A percentile compares a stretch with the other conserved stretches of the same genome.
Conservation (phyloP, 1,284 basidiomycete genomes). For the Sporisorium graminicola region DNA sequence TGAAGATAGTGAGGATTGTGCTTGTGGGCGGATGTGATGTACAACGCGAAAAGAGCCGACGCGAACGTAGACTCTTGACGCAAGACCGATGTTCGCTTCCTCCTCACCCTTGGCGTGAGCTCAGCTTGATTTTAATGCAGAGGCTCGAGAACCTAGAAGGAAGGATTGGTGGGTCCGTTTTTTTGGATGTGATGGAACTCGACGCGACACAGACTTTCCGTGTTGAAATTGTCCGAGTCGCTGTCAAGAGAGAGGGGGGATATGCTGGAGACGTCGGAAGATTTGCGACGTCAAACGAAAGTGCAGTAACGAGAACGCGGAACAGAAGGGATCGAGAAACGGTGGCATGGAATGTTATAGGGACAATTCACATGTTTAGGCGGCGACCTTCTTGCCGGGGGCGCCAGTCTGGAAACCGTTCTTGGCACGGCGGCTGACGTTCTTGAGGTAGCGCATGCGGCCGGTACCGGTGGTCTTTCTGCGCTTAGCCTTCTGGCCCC, state of each 20-base stretch:
- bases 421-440: slow-evolving; percentile 74
- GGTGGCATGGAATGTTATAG: slow-evolving; percentile 7
- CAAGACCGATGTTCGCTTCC: slow-evolving; percentile 35
- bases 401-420: slow-evolving; percentile 81
- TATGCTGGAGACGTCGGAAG: slow-evolving; percentile 30
- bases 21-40: slow-evolving; percentile 32
- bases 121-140: slow-evolving; percentile 7
- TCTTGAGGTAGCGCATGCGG: slow-evolving; percentile 94
- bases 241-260: slow-evolving; percentile 1
- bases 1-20: slow-evolving; percentile 26
- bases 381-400: slow-evolving; percentile 65
- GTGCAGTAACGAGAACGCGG: slow-evolving; percentile 23
- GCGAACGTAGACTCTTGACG: slow-evolving; percentile 9
- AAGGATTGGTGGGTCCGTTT: slow-evolving; percentile 10
- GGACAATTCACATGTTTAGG: slow-evolving; percentile 45
- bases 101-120: slow-evolving; percentile 19
- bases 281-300: slow-evolving; percentile 20
- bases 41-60: slow-evolving; percentile 35
- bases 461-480: slow-evolving; percentile 98
- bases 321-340: slow-evolving; percentile 7
- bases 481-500: slow-evolving; percentile 98
- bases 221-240: slow-evolving; percentile 3
- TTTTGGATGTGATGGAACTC: neutral
- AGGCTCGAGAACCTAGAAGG: slow-evolving; percentile 19
- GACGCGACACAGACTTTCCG: neutral